Base-by-base conservation (phyloP, 1,284 basidiomycete species). In the Moesziomyces sp. region DNA sequence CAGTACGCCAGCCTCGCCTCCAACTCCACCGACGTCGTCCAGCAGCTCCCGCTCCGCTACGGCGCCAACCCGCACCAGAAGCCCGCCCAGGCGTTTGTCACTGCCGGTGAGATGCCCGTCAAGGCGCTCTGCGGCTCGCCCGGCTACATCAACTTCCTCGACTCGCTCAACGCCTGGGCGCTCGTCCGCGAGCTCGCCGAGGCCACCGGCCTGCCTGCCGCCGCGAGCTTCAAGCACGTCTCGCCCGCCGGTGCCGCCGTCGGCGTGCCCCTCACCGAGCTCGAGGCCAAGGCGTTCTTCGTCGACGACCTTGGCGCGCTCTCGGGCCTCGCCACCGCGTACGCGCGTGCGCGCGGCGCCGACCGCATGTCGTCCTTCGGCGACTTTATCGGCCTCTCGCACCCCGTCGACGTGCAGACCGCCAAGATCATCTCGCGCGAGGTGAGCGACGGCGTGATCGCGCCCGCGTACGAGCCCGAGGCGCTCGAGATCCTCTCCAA, bases 361-460 rank as follows among this genome's bases (percentile, higher is more conserved):
- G 97, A 99, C 85, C 91, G 96, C 58, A 99, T 99, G 96, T 97
- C 94, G 2, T 97, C 94, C 6, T 99, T 99, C 84, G 96, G 96
- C 24, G 97, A 99, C 87, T 97, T 99, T 85, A 96, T 99, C 81
- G 96, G 94, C 1, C 88, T 99, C 14, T 97, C 94, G 24, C 91
- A 93, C 57, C 89, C 90, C 38, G 97, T 94, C 86, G 97, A 99
- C 85, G 88, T 93, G 38, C 91, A 93, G 4, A 99, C 96, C 11
- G 96, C 96, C 53, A 91, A 90, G 77, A 97, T 99, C 84, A 97
- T 99, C 85, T 95, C 93, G 19, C 90, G 97, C 26, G 96, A 99
- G 85, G 96, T 99, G 8, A 97, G 94, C 0, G 97, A 99, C 85
- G 96, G 96, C 59, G 92, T 99, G 75, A 95, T 99, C 69, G 96